A percentile compares a stretch with the other conserved stretches of the same genome.
phyloP scores from a whole-genome alignment of 2,329 filamentous ascomycete species.

The Fusarium pseudocircinatum region DNA sequence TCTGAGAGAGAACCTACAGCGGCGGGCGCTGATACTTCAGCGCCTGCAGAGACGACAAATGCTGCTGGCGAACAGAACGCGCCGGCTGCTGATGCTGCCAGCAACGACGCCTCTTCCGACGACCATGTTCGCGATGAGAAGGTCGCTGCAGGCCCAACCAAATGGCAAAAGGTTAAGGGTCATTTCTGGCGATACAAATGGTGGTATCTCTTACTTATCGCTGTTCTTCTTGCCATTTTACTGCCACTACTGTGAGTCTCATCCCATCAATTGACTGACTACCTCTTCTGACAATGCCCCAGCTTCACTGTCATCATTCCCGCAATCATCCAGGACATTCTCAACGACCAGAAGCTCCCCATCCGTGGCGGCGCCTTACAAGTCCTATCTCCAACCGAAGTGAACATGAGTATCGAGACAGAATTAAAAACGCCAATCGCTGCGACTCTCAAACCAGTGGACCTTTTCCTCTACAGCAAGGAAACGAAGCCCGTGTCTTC shows the following conservation, averaged over 20 bases:
- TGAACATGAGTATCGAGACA: slow-evolving; percentile 51
- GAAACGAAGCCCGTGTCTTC: slow-evolving; percentile 38
- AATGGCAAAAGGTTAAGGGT: slow-evolving; percentile 50
- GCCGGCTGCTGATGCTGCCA: not conserved
- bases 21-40: not conserved
- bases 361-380: slow-evolving; percentile 50
- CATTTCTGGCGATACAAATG: slow-evolving; percentile 57
- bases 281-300: not conserved
- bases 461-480: slow-evolving; percentile 54
- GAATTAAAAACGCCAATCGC: slow-evolving; percentile 51
- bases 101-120: slow-evolving; percentile 18
- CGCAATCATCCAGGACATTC: slow-evolving; percentile 56
- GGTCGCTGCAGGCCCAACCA: slow-evolving; percentile 6
- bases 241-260: slow-evolving; percentile 56
- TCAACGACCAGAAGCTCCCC: slow-evolving; percentile 53
- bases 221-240: slow-evolving; percentile 56
- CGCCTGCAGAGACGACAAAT: not conserved
- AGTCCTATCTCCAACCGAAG: slow-evolving; percentile 45
- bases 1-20: not conserved
- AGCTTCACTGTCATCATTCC: slow-evolving; percentile 60
- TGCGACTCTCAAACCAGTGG: slow-evolving; percentile 50
- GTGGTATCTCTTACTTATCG: slow-evolving; percentile 53
- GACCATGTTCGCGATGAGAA: slow-evolving; percentile 32
- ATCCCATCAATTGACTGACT: too few species aligned
- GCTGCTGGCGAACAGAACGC: not conserved